phyloP scores from a whole-genome alignment of 768 basidiomycete species.

The Rhodotorula kratochvilovae region DNA sequence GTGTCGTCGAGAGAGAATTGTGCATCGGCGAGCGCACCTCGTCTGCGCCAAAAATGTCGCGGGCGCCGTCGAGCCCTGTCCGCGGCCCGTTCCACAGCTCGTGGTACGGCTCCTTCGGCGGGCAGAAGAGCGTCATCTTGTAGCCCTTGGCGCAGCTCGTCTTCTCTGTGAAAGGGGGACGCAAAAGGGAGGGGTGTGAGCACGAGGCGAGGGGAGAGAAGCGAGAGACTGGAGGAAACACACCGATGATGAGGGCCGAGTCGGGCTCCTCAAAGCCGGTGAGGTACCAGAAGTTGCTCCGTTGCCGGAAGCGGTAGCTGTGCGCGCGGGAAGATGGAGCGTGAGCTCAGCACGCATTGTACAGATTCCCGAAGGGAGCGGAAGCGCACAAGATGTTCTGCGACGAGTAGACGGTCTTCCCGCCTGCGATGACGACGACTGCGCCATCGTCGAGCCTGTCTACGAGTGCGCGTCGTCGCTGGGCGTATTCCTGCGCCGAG shows the following conservation, averaged over 20 bases:
- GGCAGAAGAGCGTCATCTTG: conserved; percentile 76
- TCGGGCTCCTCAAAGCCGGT: conserved; percentile 95
- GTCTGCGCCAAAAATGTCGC: conserved; percentile 70
- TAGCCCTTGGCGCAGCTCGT: conserved; percentile 64
- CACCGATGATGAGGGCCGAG: conserved; percentile 77
- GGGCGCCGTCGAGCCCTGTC: conserved; percentile 64
- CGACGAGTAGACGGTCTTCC: conserved; percentile 79
- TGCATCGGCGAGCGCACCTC: conserved; percentile 54
- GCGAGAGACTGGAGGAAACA: conserved; percentile 24
- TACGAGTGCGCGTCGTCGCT: conserved; percentile 65
- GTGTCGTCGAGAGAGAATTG: no score
- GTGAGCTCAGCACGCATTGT: not conserved
- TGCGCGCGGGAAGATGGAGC: not conserved
- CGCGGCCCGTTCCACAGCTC: conserved; percentile 91
- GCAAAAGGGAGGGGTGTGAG: no score
- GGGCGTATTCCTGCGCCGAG: conserved; percentile 68
- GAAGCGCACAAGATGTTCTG: conserved; percentile 56
- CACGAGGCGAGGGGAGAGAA: not conserved
- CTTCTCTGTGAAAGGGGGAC: conserved; percentile 31
- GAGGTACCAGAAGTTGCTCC: conserved; percentile 89
- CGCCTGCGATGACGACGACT: conserved; percentile 70
- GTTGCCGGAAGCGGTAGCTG: conserved; percentile 93
- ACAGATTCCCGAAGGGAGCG: not conserved
- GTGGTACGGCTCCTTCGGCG: conserved; percentile 65
- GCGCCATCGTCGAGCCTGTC: conserved; percentile 66